phyloP scores from a whole-genome alignment of 371 early-diverging fungal species.

The Entomophthora muscae region DNA sequence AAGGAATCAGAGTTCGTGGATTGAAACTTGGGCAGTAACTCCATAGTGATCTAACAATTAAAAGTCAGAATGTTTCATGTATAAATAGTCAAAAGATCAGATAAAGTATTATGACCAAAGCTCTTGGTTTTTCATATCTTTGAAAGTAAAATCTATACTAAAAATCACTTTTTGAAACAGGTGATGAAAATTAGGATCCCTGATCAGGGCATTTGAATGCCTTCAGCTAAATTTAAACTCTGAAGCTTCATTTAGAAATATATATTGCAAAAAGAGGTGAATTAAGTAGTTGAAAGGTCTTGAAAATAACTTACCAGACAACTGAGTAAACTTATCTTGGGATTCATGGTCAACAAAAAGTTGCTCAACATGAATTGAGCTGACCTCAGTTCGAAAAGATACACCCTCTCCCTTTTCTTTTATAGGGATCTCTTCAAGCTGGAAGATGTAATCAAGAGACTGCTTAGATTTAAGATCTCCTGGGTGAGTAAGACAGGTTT shows the following conservation, averaged over 20 bases:
- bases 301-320: conserved; percentile 21
- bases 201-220: no score
- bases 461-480: conserved; percentile 32
- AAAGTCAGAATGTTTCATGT: no score
- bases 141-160: no score
- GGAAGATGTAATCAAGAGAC: conserved; percentile 52
- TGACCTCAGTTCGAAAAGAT: not conserved
- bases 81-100: no score
- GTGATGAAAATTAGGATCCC: no score
- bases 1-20: not conserved
- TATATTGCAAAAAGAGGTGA: no score
- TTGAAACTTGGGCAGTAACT: conserved; percentile 8
- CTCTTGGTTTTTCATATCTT: no score
- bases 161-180: no score
- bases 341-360: conserved; percentile 12
- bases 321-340: conserved; percentile 20
- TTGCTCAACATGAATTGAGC: conserved; percentile 9
- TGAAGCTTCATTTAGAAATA: no score
- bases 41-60: conserved; percentile 24
- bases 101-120: no score
- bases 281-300: no score
- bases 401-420: conserved; percentile 6
- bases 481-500: conserved; percentile 35
- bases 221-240: no score
- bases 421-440: conserved; percentile 13